Base-by-base conservation (phyloP, 805 yeast genomes). In the Cephaloascus fragrans region DNA sequence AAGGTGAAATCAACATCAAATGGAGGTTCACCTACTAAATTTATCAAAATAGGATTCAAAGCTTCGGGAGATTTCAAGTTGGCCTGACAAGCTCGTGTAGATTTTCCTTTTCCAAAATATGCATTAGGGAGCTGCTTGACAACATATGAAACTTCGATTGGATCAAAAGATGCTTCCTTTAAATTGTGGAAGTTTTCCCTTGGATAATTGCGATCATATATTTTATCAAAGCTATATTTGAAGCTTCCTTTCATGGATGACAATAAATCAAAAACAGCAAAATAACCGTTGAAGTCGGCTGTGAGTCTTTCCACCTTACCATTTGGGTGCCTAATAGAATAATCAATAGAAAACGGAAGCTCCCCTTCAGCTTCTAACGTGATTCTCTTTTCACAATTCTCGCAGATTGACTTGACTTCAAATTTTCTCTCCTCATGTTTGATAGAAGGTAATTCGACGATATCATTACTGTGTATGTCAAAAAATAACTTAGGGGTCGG, bases 331-430 rank as follows among this genome's bases (percentile, higher is more conserved):
- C 60, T 60, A 14, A 83, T 57, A n/a, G 75, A 72, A 53, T 87
- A 86, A 32, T 74, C 77, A 19, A 88, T 61, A n/a, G 72, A 57
- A 46, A 86, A 86, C 18, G 90, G 89, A 1, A 79, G 67, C 4
- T 72, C 57, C 1, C 87, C 90, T 32, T 59, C 59, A 28, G 83
- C 55, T 2, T 67, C 53, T 26, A 83, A 44, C 5, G 33, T 31
- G n/a, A 16, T 16, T 16, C 10, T 23, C 28, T 23, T 23, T 23
- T 23, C 28, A 23, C 28, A 23, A 8, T 23, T 12, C 6, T 6
- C 12, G 28, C 28, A 23, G 10, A 23, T 23, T 6, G 28, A 8
- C 12, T 12, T 23, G 28, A 23, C 12, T 23, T 23, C 28, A 23
- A 23, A 23, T 6, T 8, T 23, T 8, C 28, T 6, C 12, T 23